Evolutionary conservation across 2,329 filamentous ascomycete species (phyloP), one percentile per base, ranked within the genome.

Genomic region (Fusarium liriodendri): DNA sequence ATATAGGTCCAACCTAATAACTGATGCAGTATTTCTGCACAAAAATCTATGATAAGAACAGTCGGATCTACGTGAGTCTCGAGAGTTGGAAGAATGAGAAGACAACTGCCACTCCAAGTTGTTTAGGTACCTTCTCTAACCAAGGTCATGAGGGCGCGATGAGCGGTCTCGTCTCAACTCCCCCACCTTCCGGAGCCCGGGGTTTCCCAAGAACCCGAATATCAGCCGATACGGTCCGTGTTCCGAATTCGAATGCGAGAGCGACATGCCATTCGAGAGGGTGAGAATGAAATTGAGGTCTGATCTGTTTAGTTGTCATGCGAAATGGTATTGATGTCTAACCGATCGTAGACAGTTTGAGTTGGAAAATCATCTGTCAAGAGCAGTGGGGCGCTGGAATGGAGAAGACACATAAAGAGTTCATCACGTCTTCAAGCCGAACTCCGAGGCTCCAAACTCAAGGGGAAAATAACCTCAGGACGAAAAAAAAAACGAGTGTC

Each of bases 161-260:
- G 58, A 59, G 52, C 52, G 42, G 62, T 65, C 45, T 64, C 52
- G n/a, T 52, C 45, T 52, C 50, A 27, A 40, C 29, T 57, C 65
- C 71, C 72, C 74, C 72, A 69, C 70, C 52, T 69, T 61, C 72
- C 67, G 57, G 62, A 18, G 27, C 58, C 64, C 55, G 74, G 70
- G 32, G 40, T 59, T 47, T 60, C 69, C 62, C 42, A 59, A 52
- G 37, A 68, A 35, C 52, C 76, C 76, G 76, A 76, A 68, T 27
- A 78, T 73, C 74, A 77, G 61, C 76, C 76, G 76, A 64, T 33
- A 27, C 25, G 67, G 67, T 38, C 70, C 70, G 45, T 45, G 40
- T 52, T 76, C 72, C 76, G 71, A 52, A 22, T 29, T 64, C 14
- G 50, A 27, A 64, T 33, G 33, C 16, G 42, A 37, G 42, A 35